These are phyloP conservation scores for Nosema muscidifuracis DNA, from an alignment of 371 early-diverging fungal genomes.

Conservation along the genomic window DNA sequence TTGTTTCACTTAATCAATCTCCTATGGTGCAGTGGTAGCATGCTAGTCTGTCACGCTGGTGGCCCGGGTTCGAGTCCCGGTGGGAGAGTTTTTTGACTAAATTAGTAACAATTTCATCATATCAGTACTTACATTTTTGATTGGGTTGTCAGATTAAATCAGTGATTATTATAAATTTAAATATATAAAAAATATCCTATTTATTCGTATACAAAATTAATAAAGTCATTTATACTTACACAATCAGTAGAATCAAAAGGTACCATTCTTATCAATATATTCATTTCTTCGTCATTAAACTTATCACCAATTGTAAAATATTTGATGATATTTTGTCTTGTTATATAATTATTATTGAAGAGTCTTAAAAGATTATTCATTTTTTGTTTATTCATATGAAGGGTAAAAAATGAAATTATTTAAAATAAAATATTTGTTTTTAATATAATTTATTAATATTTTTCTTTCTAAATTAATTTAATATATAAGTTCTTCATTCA, in stretches of 20 bases:
- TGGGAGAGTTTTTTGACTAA: constrained; percentile 60
- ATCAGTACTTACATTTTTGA: too few relatives aligned
- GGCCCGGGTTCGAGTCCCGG: constrained; percentile 63
- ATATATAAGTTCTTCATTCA: too few relatives aligned
- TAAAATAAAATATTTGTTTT: neutral
- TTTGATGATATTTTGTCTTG: constrained; percentile 15
- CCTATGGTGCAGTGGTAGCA: constrained; percentile 63
- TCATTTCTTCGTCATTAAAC: constrained; percentile 35
- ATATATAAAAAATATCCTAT: too few relatives aligned
- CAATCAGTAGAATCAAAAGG: constrained; percentile 15
- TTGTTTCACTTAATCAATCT: constrained; percentile 33
- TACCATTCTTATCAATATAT: neutral
- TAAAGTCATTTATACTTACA: neutral
- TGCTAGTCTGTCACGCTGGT: constrained; percentile 62
- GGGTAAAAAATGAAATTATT: neutral
- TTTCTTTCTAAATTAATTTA: too few relatives aligned
- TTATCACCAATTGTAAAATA: constrained; percentile 30
- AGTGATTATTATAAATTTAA: too few relatives aligned
- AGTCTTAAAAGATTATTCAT: constrained; percentile 6
- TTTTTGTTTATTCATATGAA: constrained; percentile 10
- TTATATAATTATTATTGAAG: constrained; percentile 6
- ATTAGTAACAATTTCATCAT: too few relatives aligned
- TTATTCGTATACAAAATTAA: neutral
- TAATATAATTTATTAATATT: too few relatives aligned
- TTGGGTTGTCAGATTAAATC: too few relatives aligned